Evolutionary conservation across 257 asterid genomes (phyloP), one percentile per base, ranked within the genome.

Genomic region (Lavandula angustifolia): DNA sequence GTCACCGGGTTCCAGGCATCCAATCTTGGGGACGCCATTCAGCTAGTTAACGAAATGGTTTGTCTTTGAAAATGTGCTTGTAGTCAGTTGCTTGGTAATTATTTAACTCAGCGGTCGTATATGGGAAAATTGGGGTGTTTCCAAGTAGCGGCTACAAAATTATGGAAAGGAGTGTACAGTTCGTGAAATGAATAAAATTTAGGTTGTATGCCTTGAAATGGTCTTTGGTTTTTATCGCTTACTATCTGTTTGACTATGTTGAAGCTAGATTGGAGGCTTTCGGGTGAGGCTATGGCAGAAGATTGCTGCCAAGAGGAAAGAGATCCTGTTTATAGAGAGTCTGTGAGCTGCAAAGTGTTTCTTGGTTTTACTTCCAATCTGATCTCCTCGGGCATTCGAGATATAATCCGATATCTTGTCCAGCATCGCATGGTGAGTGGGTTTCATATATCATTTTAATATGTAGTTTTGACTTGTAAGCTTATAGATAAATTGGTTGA

Each of bases 201-300:
- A 8, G 4, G 57, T 17, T 54, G 32, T 42, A 38, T 64, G 49
- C 29, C 55, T 54, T 52, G 54, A 44, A 56, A 34, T 29, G 3
- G n/a, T 55, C 1, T 46, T 12, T 63, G 73, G 6, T 54, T 55
- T 40, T 62, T 62, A 34, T 72, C 52, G 59, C 73, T 66, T 17
- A 68, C 37, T 18, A 14, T 68, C 41, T 11, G 27, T 69, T 64
- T 17, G 38, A 18, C 35, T 65, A 66, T 74, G 70, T 74, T 81
- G 83, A 86, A 92, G 99, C 83, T 87, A 77, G 88, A 85, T 66
- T 92, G 99, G 99, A 89, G 91, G 88, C 99, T 92, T 13, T 83
- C 90, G 10, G 83, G 89, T 63, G 99, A 92, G 80, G 46, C 67
- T 68, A 75, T 67, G n/a, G 53, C 69, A 0, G 97, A 89, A 59